Conservation (phyloP, 1,284 basidiomycete genomes). For the Austroboletus niveus region DNA sequence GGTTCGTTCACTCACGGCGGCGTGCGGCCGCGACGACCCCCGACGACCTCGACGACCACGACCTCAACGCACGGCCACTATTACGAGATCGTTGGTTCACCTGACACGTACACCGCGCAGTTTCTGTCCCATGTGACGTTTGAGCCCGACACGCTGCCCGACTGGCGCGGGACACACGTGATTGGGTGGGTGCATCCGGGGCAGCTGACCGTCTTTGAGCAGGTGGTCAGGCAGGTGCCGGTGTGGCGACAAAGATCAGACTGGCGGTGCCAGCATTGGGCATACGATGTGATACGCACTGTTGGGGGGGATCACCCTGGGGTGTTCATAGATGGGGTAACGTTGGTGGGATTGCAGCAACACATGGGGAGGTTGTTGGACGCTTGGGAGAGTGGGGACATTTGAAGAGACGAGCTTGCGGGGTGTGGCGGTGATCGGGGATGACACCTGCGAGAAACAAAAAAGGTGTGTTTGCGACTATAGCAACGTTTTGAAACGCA, state of each 20-base stretch:
- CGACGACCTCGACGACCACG: background rate
- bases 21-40: background rate
- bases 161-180: conserved; percentile 25
- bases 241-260: conserved; percentile 13
- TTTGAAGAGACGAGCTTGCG: conserved; percentile 9
- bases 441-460: background rate
- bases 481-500: conserved; percentile 19
- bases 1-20: background rate
- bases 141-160: conserved; percentile 7
- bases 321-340: conserved; percentile 12
- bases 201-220: conserved; percentile 19
- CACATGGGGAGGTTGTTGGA: conserved; percentile 27
- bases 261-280: conserved; percentile 31
- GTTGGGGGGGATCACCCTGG: conserved; percentile 5
- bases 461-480: conserved; percentile 2
- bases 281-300: conserved; percentile 20
- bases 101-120: conserved; percentile 25
- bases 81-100: conserved; percentile 27
- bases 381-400: conserved; percentile 32
- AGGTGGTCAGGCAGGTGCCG: conserved; percentile 6
- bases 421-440: background rate
- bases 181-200: conserved; percentile 21
- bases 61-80: conserved; percentile 15
- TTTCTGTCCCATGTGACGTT: conserved; percentile 2
- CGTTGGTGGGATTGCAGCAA: conserved; percentile 17